These are phyloP conservation scores for Tolypocladium ophioglossoides DNA, from an alignment of 2,329 filamentous ascomycete species.

Conservation along the genomic window DNA sequence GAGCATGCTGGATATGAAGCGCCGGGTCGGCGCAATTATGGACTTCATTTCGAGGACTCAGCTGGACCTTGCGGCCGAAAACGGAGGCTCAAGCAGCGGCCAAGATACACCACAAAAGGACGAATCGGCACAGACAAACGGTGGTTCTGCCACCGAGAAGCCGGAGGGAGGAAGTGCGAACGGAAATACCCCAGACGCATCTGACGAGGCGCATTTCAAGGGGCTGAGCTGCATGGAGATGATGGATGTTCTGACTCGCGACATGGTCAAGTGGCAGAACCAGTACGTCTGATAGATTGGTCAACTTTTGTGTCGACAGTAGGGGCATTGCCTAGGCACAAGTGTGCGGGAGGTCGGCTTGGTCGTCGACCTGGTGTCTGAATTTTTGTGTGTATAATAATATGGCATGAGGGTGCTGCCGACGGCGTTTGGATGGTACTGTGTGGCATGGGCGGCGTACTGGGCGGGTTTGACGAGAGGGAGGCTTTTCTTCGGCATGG, in stretches of 20 bases:
- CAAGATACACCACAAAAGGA: conserved; percentile 25
- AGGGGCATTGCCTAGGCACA: background rate
- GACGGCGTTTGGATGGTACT: conserved; percentile 5
- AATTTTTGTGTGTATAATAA: conserved; percentile 5
- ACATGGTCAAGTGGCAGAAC: conserved; percentile 78
- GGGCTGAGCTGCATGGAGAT: conserved; percentile 72
- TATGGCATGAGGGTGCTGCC: background rate
- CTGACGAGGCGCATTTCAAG: conserved; percentile 50
- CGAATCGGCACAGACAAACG: conserved; percentile 25
- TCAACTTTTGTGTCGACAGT: background rate
- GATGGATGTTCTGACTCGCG: conserved; percentile 77
- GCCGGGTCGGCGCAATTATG: conserved; percentile 71
- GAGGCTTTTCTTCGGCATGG: background rate
- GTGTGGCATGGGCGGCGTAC: conserved; percentile 3
- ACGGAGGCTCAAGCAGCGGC: conserved; percentile 23
- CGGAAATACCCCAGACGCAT: conserved; percentile 11
- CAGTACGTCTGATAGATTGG: conserved; percentile 38
- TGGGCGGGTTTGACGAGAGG: background rate
- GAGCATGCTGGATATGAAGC: conserved; percentile 81
- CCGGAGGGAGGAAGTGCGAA: conserved; percentile 12
- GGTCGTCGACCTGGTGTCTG: conserved; percentile 1
- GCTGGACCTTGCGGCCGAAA: conserved; percentile 67
- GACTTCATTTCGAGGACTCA: conserved; percentile 87
- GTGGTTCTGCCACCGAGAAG: conserved; percentile 14
- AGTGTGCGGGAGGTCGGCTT: background rate